A percentile compares a stretch with the other conserved stretches of the same genome.
Evolutionary conservation across 1,284 basidiomycete genomes (phyloP).

Genomic region (Microstroma glucosiphilum): DNA sequence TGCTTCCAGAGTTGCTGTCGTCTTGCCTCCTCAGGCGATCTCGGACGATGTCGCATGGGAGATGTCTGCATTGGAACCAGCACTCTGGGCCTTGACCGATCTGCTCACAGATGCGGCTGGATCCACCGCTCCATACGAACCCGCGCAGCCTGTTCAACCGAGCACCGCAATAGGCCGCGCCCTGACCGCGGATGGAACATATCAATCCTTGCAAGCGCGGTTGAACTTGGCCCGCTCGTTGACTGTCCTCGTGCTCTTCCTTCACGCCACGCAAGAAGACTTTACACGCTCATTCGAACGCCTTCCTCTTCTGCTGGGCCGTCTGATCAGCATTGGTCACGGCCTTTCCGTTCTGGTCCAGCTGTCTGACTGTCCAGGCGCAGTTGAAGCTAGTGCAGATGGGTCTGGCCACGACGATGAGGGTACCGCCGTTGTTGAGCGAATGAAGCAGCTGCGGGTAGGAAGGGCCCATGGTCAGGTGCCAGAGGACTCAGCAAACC

Average conservation of each 20-base stretch:
- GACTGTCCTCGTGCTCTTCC: background rate
- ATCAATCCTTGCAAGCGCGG: background rate
- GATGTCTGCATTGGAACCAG: background rate
- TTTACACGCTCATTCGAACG: background rate
- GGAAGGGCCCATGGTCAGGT: no score
- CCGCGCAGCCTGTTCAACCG: background rate
- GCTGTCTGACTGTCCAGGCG: background rate
- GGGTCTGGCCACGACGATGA: background rate
- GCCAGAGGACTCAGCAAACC: no score
- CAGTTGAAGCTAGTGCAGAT: background rate
- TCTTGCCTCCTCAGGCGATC: background rate
- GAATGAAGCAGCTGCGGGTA: background rate
- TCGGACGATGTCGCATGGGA: background rate
- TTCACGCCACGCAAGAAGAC: background rate
- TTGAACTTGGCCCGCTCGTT: background rate
- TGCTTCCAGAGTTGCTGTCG: background rate
- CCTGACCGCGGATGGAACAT: background rate
- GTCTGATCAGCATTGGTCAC: background rate
- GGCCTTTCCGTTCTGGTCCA: background rate
- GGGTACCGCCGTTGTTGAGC: background rate
- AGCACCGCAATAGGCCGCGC: background rate
- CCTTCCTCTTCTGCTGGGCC: background rate
- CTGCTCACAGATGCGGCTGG: background rate
- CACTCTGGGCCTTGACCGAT: slow-evolving; percentile 1
- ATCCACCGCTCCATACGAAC: background rate